Conservation (phyloP, 106 monocot species). For the Vanilla planifolia region DNA sequence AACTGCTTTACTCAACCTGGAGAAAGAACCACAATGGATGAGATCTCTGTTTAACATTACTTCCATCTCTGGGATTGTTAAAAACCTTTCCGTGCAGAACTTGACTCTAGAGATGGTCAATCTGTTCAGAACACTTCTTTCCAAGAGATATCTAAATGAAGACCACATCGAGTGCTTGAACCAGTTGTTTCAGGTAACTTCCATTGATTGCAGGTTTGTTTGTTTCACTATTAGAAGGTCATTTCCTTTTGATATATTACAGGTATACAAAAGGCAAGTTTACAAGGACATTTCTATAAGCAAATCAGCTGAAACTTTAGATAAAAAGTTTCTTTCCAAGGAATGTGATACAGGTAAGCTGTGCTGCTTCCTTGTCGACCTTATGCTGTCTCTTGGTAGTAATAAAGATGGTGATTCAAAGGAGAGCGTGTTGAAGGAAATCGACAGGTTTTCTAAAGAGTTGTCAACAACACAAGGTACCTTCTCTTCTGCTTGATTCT, state of each 20-base stretch:
- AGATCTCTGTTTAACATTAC: slow-evolving; percentile 39
- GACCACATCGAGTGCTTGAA: slow-evolving; percentile 47
- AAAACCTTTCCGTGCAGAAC: slow-evolving; percentile 58
- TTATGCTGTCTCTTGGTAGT: slow-evolving; percentile 26
- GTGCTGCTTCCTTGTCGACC: slow-evolving; percentile 31
- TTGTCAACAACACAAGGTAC: slow-evolving; percentile 7
- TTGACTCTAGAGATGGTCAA: slow-evolving; percentile 66
- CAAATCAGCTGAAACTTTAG: slow-evolving; percentile 2
- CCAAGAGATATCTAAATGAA: slow-evolving; percentile 43
- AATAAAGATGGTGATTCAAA: slow-evolving; percentile 18
- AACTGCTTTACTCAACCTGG: slow-evolving; percentile 46
- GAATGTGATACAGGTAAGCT: slow-evolving; percentile 27
- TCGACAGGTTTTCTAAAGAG: slow-evolving; percentile 57
- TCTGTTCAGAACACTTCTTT: slow-evolving; percentile 58
- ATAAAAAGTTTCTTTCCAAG: neutral
- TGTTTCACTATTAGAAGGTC: neutral
- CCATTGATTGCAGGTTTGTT: no score
- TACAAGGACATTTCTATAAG: slow-evolving; percentile 29
- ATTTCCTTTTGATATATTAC: slow-evolving; percentile 21
- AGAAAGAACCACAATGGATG: slow-evolving; percentile 45
- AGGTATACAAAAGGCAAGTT: slow-evolving; percentile 62
- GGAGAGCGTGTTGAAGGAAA: slow-evolving; percentile 51
- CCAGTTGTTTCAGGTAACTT: slow-evolving; percentile 66
- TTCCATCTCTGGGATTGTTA: slow-evolving; percentile 56
- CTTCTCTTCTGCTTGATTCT: neutral